Evolutionary conservation across 768 basidiomycete species (phyloP).

Genomic region (Lactarius pseudohatsudake): DNA sequence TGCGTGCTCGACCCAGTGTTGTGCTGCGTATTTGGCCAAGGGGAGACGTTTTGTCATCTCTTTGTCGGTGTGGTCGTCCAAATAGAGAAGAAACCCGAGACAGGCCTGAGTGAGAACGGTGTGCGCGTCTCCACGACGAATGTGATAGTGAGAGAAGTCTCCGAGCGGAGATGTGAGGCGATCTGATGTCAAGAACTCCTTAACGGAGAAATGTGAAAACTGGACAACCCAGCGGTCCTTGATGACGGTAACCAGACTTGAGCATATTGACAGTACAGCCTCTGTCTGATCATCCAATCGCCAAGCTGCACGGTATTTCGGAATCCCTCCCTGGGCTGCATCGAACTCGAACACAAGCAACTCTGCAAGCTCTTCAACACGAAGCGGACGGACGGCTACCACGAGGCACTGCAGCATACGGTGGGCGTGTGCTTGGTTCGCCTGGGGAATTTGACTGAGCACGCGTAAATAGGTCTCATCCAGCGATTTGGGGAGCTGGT

Average conservation of each 20-base stretch:
- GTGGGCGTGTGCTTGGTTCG: neutral
- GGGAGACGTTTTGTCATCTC: neutral
- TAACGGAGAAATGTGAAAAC: neutral
- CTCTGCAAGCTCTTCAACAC: neutral
- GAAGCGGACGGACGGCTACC: neutral
- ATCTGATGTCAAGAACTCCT: neutral
- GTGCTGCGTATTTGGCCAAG: neutral
- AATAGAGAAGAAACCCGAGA: neutral
- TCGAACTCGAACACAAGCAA: neutral
- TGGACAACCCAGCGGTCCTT: neutral
- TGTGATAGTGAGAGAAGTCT: neutral
- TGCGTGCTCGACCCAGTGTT: neutral
- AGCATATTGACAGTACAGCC: neutral
- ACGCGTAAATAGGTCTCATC: too few species aligned
- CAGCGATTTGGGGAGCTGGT: too few species aligned
- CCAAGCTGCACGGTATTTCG: neutral
- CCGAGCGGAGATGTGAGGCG: neutral
- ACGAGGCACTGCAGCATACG: neutral
- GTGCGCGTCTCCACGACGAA: too few species aligned
- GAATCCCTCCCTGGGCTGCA: neutral
- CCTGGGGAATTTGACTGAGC: too few species aligned
- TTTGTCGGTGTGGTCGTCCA: neutral
- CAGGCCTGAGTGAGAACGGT: neutral
- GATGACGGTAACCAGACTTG: neutral
- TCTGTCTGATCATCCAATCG: neutral